Base-by-base conservation (phyloP, 352 stramenopile genomes). In the Phytophthora brassicae region DNA sequence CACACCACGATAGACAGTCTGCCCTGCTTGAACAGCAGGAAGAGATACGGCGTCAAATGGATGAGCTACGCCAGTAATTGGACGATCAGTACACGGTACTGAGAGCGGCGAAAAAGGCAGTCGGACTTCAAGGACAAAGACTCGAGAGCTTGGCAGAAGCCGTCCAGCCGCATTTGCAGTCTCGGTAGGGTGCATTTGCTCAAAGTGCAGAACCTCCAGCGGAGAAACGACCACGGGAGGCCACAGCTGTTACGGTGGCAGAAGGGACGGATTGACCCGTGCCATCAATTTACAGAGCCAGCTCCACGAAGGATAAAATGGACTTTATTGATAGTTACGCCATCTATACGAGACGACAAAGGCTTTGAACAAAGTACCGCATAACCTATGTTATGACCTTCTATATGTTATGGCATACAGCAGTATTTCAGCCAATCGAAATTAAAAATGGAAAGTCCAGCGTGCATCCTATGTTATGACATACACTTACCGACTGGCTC, bases 11-110 rank as follows among this genome's bases (percentile, higher is more conserved):
- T 9, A 31, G 36, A 6, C 50, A 61, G 17, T 45, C 38, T 3
- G 26, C 19, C 1, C 4, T 67, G 17, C 7, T 51, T 0, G 22
- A 66, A 19, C 58, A 66, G 31, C 58, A 66, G 13, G 16, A 60
- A n/a, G 58, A 52, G n/a, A 66, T 66, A 42, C 11, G 20, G 0
- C 31, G 28, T n/a, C 52, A 63, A 17, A 68, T 68, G 60, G 38
- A 63, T 14, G 50, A 68, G 5, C 52, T 54, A 24, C 44, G 45
- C 0, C 26, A 58, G 6, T 57, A 67, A 6, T 42, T 63, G 0
- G 16, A 54, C 11, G 45, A 62, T 7, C 36, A 68, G 29, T 69
- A 66, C 42, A 46, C 22, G 12, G 22, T 52, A 3, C 38, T 69
- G 28, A 52, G 12, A 13, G 49, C 58, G 3, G 43, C 58, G 8